Evolutionary conservation across 2,329 filamentous ascomycete genomes (phyloP).

Genomic region (Dichotomopilus funicola): DNA sequence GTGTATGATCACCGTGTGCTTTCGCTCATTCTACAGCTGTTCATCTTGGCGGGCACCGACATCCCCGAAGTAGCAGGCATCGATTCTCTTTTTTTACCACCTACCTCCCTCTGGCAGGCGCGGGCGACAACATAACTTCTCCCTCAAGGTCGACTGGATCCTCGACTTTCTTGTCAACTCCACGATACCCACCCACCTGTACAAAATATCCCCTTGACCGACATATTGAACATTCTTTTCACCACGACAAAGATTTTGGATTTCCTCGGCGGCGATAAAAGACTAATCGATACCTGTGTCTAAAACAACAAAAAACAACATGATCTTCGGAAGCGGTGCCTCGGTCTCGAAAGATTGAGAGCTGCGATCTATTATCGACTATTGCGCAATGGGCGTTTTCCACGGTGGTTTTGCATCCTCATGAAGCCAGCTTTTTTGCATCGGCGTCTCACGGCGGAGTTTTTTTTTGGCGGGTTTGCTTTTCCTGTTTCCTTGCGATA

Average conservation of each 20-base stretch:
- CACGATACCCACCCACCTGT: slow-evolving; percentile 24
- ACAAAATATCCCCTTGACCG: slow-evolving; percentile 30
- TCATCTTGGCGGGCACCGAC: slow-evolving; percentile 47
- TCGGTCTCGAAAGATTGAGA: slow-evolving; percentile 35
- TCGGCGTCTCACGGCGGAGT: slow-evolving; percentile 45
- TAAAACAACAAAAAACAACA: slow-evolving; percentile 24
- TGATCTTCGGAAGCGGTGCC: slow-evolving; percentile 29
- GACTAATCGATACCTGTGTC: slow-evolving; percentile 30
- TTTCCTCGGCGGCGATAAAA: slow-evolving; percentile 16
- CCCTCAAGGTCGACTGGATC: slow-evolving; percentile 26
- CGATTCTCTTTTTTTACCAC: slow-evolving; percentile 30
- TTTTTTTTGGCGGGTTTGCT: slow-evolving; percentile 27
- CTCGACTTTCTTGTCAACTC: slow-evolving; percentile 23
- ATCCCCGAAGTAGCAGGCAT: slow-evolving; percentile 37
- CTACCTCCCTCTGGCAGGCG: slow-evolving; percentile 33
- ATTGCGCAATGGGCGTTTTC: slow-evolving; percentile 40
- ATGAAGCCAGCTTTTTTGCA: slow-evolving; percentile 34
- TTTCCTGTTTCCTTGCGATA: slow-evolving; percentile 27
- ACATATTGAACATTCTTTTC: slow-evolving; percentile 26
- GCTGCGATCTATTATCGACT: slow-evolving; percentile 29
- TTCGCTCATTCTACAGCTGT: slow-evolving; percentile 36
- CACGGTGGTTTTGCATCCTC: slow-evolving; percentile 35
- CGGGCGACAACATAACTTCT: slow-evolving; percentile 16
- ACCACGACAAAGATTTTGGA: too few species aligned
- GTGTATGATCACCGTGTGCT: slow-evolving; percentile 30